phyloP scores from a whole-genome alignment of 2,329 filamentous ascomycete genomes.

The Verticillium dahliae region DNA sequence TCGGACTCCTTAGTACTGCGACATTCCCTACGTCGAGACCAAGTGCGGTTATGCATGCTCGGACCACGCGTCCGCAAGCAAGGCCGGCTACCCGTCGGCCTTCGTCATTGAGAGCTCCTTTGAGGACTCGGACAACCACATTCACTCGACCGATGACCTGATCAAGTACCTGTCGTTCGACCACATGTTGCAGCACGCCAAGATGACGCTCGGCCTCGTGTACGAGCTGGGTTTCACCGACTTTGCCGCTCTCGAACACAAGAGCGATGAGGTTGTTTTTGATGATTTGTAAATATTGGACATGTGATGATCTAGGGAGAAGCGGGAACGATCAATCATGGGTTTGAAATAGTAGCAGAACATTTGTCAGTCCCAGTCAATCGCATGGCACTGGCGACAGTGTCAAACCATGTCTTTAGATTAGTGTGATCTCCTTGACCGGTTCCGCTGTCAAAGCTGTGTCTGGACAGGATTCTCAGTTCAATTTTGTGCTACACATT shows the following conservation, averaged over 20 bases:
- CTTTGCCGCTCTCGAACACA: slow-evolving; percentile 42
- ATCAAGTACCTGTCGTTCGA: slow-evolving; percentile 73
- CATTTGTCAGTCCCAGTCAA: too few species aligned
- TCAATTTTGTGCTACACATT: not conserved
- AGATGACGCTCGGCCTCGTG: slow-evolving; percentile 73
- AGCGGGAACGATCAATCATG: not conserved
- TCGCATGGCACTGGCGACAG: not conserved
- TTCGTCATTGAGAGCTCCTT: slow-evolving; percentile 74
- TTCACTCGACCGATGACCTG: slow-evolving; percentile 63
- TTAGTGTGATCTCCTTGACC: too few species aligned
- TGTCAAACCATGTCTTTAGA: too few species aligned
- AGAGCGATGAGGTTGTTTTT: slow-evolving; percentile 18
- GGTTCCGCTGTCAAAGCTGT: too few species aligned
- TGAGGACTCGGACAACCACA: slow-evolving; percentile 58
- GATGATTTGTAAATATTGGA: slow-evolving; percentile 25
- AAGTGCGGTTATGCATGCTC: slow-evolving; percentile 85
- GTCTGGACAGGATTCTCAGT: too few species aligned
- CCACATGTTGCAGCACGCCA: slow-evolving; percentile 88
- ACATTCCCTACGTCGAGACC: slow-evolving; percentile 79
- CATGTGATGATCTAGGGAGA: not conserved
- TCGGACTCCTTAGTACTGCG: slow-evolving; percentile 60
- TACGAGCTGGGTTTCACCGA: slow-evolving; percentile 79
- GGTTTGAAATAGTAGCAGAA: not conserved
- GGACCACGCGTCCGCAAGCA: slow-evolving; percentile 66
- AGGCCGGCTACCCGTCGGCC: slow-evolving; percentile 67